Percentiles rank a stretch among this genome's conserved stretches.
Evolutionary conservation across 495 filamentous ascomycete species (phyloP).

Genomic region (Penicillium lividum): DNA sequence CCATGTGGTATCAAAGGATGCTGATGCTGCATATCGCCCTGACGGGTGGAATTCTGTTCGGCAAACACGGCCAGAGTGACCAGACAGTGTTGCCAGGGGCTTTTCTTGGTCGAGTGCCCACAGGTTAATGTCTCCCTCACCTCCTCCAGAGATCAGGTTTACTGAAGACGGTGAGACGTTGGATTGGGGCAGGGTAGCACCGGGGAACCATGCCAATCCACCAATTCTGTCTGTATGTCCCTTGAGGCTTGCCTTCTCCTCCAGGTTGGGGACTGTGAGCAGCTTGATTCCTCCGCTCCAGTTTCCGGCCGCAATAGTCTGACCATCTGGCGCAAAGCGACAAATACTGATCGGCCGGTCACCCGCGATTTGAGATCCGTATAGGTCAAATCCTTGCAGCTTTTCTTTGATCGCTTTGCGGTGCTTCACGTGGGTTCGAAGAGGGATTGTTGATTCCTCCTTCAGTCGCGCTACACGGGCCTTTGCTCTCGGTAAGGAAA

Average conservation of each 20-base stretch:
- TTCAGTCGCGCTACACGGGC: slow-evolving; percentile 72
- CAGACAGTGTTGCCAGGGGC: slow-evolving; percentile 78
- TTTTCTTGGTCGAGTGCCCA: slow-evolving; percentile 87
- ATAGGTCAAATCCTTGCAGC: slow-evolving; percentile 79
- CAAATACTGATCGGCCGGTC: slow-evolving; percentile 88
- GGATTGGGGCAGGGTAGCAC: slow-evolving; percentile 68
- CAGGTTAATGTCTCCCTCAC: slow-evolving; percentile 84
- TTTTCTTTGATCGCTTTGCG: slow-evolving; percentile 86
- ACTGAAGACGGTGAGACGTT: slow-evolving; percentile 71
- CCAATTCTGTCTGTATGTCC: slow-evolving; percentile 87
- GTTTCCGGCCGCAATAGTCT: slow-evolving; percentile 84
- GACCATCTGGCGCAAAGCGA: slow-evolving; percentile 83
- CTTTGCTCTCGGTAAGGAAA: slow-evolving; percentile 81
- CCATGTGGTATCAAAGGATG: slow-evolving; percentile 96
- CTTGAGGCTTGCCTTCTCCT: slow-evolving; percentile 69
- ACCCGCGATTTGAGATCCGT: slow-evolving; percentile 88
- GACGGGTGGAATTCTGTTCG: slow-evolving; percentile 94
- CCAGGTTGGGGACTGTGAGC: slow-evolving; percentile 77
- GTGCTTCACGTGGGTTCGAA: slow-evolving; percentile 88
- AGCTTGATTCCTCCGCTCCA: slow-evolving; percentile 89
- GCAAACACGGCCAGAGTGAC: slow-evolving; percentile 84
- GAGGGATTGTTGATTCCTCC: slow-evolving; percentile 74
- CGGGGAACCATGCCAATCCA: slow-evolving; percentile 87
- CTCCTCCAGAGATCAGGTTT: slow-evolving; percentile 89
- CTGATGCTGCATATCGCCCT: slow-evolving; percentile 85